Conservation (phyloP, 306 rosid species). For the Potentilla sterilis region DNA sequence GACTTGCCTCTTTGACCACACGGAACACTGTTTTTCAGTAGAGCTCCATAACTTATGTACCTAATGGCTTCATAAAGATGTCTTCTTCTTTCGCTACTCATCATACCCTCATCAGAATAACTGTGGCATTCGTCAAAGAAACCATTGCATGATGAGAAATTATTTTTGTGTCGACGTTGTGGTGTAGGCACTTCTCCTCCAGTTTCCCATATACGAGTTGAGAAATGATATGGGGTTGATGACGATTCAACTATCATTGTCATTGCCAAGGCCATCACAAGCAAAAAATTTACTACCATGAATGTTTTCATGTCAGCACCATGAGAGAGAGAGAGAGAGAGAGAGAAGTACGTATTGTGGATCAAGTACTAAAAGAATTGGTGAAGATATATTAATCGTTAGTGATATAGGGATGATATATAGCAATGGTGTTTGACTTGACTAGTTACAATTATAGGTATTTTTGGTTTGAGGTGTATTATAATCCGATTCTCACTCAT, state of each 20-base stretch:
- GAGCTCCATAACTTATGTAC: background rate
- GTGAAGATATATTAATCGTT: background rate
- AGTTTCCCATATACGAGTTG: background rate
- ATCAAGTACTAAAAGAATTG: background rate
- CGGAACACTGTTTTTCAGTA: background rate
- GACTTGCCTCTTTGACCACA: background rate
- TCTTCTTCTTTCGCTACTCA: background rate
- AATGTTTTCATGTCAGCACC: background rate
- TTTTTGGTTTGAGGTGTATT: too few relatives aligned
- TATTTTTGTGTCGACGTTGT: background rate
- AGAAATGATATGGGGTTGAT: background rate
- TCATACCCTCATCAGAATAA: background rate
- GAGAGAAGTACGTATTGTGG: background rate
- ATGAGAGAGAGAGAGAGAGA: background rate
- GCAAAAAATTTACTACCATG: background rate
- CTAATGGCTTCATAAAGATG: background rate
- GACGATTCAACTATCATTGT: background rate
- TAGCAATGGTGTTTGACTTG: background rate
- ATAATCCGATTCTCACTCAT: background rate
- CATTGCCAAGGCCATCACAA: background rate
- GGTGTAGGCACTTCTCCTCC: background rate
- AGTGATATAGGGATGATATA: too few relatives aligned
- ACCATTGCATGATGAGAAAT: background rate
- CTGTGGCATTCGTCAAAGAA: background rate
- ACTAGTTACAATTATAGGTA: background rate